Base-by-base conservation (phyloP, 2,329 filamentous ascomycete species). In the Hypoxylon sp. region DNA sequence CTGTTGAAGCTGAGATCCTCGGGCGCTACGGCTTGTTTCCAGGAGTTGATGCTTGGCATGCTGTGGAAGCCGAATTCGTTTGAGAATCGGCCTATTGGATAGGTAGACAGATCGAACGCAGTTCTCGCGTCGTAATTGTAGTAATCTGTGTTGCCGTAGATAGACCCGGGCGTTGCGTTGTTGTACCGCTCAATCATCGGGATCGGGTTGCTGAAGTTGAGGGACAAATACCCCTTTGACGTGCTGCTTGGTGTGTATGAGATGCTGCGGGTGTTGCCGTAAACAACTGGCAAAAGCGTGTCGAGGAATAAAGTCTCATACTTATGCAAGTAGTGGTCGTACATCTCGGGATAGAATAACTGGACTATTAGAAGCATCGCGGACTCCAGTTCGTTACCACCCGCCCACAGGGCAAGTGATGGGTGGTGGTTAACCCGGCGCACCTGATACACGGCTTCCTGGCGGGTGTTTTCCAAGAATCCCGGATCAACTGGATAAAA, bases 61-160 rank as follows among this genome's bases (percentile, higher is more conserved):
- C 84, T 86, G 72, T 89, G 87, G 74, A 85, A 90, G 24, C 88
- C 88, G 66, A 90, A 91, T 75, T 91, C 88, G 68, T 89, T 88
- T 2, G 86, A 85, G 71, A 90, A 90, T 8, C 88, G 82, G 1
- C 87, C 87, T 0, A 89, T 79, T 0, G 88, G 87, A 67, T 89
- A 90, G 0, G 78, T 80, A 0, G 80, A 81, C n/a, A 81, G 79
- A 74, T 90, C 83, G 76, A 89, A 90, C 0, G 87, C 83, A 14
- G 83, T 77, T 0, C 72, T 74, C 11, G 83, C 82, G 65, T 87
- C 77, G 73, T 90, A 90, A 70, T 89, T 85, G 77, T 91, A 90
- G 74, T 85, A 83, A 68, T 89, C 86, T 4, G 87, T 90, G 64
- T 90, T 85, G 4, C 87, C 87, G 72, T 90, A 90, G 31, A 89